Conservation (phyloP, 2,329 filamentous ascomycete species). For the Aspergillus cejpii region DNA sequence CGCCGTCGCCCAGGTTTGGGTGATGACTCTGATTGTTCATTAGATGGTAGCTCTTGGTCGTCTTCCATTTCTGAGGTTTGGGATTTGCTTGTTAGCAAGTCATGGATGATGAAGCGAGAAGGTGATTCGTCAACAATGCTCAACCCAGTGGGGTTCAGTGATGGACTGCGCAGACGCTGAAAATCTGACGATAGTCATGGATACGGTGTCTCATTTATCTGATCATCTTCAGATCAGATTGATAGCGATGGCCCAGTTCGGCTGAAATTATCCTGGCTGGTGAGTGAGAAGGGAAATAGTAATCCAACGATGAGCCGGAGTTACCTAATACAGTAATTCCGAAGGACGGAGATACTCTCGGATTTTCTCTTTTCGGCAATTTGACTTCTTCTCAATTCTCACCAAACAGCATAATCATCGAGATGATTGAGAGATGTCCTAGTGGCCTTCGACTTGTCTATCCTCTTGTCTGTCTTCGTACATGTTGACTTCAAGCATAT, state of each 20-base stretch:
- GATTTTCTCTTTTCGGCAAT: conserved; percentile 1
- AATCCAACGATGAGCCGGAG: background rate
- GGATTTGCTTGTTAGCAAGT: too few species aligned
- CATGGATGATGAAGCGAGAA: background rate
- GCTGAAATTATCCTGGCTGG: too few species aligned
- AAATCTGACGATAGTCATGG: background rate
- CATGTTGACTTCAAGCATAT: too few species aligned
- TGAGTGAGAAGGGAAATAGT: too few species aligned
- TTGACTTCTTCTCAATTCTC: too few species aligned
- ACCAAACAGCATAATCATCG: too few species aligned
- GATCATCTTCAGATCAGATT: background rate
- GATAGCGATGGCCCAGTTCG: background rate
- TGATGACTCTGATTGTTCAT: conserved; percentile 4
- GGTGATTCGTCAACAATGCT: background rate
- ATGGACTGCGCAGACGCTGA: too few species aligned
- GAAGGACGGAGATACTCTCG: conserved; percentile 1
- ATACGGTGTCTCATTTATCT: background rate
- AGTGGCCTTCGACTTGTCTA: too few species aligned
- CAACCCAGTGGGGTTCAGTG: background rate
- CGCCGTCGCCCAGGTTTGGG: conserved; percentile 42
- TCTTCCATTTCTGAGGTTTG: background rate
- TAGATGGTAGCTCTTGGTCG: background rate
- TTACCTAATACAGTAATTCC: conserved; percentile 1
- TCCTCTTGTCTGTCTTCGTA: too few species aligned
- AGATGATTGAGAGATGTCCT: too few species aligned